Percentiles rank a stretch among this genome's conserved stretches.
phyloP scores from a whole-genome alignment of 2,329 filamentous ascomycete species.

The Trichoderma simmonsii region DNA sequence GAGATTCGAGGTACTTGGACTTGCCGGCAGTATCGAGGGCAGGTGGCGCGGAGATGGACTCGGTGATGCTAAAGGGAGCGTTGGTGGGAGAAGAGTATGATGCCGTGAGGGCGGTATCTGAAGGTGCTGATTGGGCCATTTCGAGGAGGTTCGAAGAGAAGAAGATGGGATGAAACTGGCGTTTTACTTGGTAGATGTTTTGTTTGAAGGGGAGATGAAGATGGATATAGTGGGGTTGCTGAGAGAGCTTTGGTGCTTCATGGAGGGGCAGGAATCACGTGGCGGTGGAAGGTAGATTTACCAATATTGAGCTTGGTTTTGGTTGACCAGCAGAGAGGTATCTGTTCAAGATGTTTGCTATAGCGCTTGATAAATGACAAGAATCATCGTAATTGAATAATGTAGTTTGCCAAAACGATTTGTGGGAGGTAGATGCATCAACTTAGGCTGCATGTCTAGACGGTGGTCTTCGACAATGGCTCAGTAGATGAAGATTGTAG shows the following conservation, averaged over 20 bases:
- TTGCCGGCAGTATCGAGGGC: slow-evolving; percentile 45
- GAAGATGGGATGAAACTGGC: neutral
- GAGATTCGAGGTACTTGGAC: slow-evolving; percentile 55
- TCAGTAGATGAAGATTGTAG: neutral
- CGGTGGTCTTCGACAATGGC: neutral
- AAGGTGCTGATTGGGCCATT: neutral
- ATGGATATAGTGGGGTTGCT: slow-evolving; percentile 2
- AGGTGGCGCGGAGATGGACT: slow-evolving; percentile 35
- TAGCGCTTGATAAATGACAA: no score
- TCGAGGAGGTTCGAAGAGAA: neutral
- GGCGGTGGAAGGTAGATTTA: neutral
- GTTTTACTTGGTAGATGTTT: neutral
- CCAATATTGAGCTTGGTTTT: neutral
- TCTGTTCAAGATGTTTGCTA: neutral
- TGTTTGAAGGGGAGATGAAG: slow-evolving; percentile 9
- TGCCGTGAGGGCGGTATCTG: slow-evolving; percentile 39
- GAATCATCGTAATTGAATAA: neutral
- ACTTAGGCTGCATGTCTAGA: neutral
- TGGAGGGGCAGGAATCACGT: slow-evolving; percentile 16
- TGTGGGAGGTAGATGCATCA: neutral
- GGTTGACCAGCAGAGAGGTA: no score
- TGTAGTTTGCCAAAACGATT: neutral
- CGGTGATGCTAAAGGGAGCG: slow-evolving; percentile 44
- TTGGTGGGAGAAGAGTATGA: slow-evolving; percentile 53
- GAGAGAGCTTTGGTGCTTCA: slow-evolving; percentile 17